phyloP scores from a whole-genome alignment of 2,329 filamentous ascomycete species.

The Domatiomyces globalis region DNA sequence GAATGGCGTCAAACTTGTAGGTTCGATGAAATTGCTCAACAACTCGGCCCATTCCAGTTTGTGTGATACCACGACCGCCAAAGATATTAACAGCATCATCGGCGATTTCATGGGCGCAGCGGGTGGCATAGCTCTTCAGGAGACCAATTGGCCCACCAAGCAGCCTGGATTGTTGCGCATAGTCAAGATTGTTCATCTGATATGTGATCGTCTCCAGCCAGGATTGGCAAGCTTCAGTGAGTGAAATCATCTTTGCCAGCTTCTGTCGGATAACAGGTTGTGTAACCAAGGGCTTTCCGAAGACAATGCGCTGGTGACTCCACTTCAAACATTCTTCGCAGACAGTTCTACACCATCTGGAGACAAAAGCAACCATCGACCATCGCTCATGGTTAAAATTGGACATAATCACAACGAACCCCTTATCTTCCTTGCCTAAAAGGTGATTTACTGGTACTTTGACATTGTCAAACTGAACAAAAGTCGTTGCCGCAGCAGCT shows the following conservation, averaged over 20 bases:
- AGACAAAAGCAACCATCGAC: slow-evolving; percentile 51
- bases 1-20: slow-evolving; percentile 48
- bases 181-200: slow-evolving; percentile 42
- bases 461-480: slow-evolving; percentile 62
- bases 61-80: slow-evolving; percentile 59
- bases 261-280: slow-evolving; percentile 61
- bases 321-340: slow-evolving; percentile 56
- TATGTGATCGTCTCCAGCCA: slow-evolving; percentile 38
- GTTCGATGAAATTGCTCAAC: slow-evolving; percentile 53
- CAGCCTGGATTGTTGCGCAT: slow-evolving; percentile 31
- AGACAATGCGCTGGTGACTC: slow-evolving; percentile 65
- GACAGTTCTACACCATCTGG: slow-evolving; percentile 46
- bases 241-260: slow-evolving; percentile 53
- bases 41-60: slow-evolving; percentile 55
- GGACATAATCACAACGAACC: slow-evolving; percentile 58
- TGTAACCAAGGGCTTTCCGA: slow-evolving; percentile 55
- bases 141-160: slow-evolving; percentile 59
- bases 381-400: slow-evolving; percentile 72
- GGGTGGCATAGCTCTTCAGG: slow-evolving; percentile 57
- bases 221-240: slow-evolving; percentile 55
- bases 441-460: slow-evolving; percentile 56
- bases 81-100: slow-evolving; percentile 56
- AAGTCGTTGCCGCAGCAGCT: slow-evolving; percentile 54
- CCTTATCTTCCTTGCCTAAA: slow-evolving; percentile 53
- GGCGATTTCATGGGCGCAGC: slow-evolving; percentile 58